Percentiles rank a stretch among this genome's conserved stretches.
These are phyloP conservation scores for Yarrowia deformans DNA, from an alignment of 805 yeast genomes.

Conservation along the genomic window DNA sequence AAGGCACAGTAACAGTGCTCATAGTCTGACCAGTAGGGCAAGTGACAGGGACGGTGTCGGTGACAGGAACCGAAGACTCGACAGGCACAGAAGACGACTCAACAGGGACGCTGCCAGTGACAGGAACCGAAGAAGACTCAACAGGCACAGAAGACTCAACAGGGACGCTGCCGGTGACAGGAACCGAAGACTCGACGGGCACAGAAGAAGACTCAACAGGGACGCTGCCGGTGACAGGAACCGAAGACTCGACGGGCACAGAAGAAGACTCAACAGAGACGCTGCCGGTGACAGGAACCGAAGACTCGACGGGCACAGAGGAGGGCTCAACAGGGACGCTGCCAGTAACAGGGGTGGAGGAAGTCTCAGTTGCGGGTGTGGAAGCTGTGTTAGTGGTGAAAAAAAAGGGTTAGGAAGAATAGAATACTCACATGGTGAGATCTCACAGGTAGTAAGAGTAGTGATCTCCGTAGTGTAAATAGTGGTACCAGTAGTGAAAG, in stretches of 20 bases:
- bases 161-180: neutral
- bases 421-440: neutral
- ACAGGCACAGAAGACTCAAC: neutral
- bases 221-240: too few relatives aligned
- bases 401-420: too few relatives aligned
- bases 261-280: neutral
- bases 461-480: conserved; percentile 14
- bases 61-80: too few relatives aligned
- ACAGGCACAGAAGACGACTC: neutral
- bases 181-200: neutral
- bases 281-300: neutral
- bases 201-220: too few relatives aligned
- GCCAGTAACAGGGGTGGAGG: too few relatives aligned
- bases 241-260: neutral
- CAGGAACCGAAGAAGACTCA: neutral
- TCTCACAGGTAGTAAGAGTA: conserved; percentile 20
- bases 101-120: too few relatives aligned
- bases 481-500: conserved; percentile 6
- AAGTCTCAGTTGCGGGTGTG: neutral
- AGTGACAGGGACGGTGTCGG: neutral
- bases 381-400: conserved; percentile 9
- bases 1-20: neutral
- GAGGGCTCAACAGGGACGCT: too few relatives aligned
- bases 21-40: conserved; percentile 12
- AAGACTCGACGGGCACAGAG: too few relatives aligned